Evolutionary conservation across 169 alveolate genomes (phyloP).

Genomic region (Cyclospora cayetanensis): DNA sequence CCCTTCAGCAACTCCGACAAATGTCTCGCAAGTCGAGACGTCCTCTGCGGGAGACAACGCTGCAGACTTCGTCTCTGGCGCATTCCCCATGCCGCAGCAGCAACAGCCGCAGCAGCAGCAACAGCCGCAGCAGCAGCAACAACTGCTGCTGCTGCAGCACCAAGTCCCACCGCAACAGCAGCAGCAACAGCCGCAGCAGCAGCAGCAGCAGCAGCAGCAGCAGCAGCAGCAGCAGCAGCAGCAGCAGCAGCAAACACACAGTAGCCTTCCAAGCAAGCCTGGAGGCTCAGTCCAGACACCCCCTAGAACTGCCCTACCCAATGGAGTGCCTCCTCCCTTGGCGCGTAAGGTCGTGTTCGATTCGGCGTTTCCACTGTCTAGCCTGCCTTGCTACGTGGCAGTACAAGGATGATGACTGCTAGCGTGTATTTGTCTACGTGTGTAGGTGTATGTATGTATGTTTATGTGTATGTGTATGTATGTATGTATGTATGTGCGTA

Average conservation of each 20-base stretch:
- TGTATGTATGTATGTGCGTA: too few species aligned
- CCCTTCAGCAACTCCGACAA: not conserved
- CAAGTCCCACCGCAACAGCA: too few species aligned
- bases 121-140: not conserved
- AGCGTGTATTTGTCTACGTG: not conserved
- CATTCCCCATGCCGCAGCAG: too few species aligned
- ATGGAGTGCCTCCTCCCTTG: constrained; percentile 18
- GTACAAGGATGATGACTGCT: not conserved
- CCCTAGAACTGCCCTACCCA: not conserved
- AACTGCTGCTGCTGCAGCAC: not conserved
- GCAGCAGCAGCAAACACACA: constrained; percentile 10
- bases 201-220: not conserved
- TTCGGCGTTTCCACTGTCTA: not conserved
- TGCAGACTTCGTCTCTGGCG: not conserved
- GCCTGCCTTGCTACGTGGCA: not conserved
- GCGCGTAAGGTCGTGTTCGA: not conserved
- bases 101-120: not conserved
- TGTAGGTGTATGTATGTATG: too few species aligned
- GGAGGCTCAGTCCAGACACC: not conserved
- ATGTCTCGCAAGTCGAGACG: constrained; percentile 4
- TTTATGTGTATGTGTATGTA: too few species aligned
- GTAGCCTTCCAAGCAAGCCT: not conserved
- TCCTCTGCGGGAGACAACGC: not conserved
- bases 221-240: not conserved
- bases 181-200: constrained; percentile 15